phyloP scores from a whole-genome alignment of 2,329 filamentous ascomycete genomes.

The Dactylellina parvicollis region DNA sequence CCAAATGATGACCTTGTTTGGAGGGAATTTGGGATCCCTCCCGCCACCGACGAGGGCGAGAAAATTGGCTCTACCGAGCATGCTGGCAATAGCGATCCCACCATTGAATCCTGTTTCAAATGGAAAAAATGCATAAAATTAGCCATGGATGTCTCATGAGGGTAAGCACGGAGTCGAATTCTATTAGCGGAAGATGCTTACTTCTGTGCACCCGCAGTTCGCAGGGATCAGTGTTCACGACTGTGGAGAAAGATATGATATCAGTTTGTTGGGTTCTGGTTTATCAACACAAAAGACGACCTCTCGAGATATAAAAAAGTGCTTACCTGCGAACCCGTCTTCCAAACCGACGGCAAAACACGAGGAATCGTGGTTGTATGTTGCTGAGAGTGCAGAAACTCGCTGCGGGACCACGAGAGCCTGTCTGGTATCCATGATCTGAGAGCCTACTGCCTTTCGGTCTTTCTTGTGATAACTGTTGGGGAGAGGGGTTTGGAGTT shows the following conservation, averaged over 20 bases:
- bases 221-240: slow-evolving; percentile 78
- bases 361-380: slow-evolving; percentile 85
- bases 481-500: slow-evolving; percentile 7
- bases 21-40: slow-evolving; percentile 82
- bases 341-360: slow-evolving; percentile 89
- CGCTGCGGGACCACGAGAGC: slow-evolving; percentile 80
- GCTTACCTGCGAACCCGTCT: slow-evolving; percentile 82
- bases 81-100: slow-evolving; percentile 82
- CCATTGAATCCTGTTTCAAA: slow-evolving; percentile 74
- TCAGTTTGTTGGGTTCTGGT: slow-evolving; percentile 21
- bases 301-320: slow-evolving; percentile 16
- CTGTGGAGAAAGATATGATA: slow-evolving; percentile 62
- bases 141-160: slow-evolving; percentile 52
- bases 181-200: slow-evolving; percentile 58
- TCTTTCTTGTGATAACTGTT: background rate
- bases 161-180: slow-evolving; percentile 47
- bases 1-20: slow-evolving; percentile 92
- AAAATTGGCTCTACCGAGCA: slow-evolving; percentile 88
- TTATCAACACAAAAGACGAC: slow-evolving; percentile 35
- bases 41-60: slow-evolving; percentile 90
- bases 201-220: slow-evolving; percentile 73
- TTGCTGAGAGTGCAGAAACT: slow-evolving; percentile 79
- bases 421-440: slow-evolving; percentile 85
- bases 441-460: background rate
- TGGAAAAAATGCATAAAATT: background rate